Evolutionary conservation across 805 yeast genomes (phyloP), one percentile per base, ranked within the genome.

Genomic region (Zygoascus ofunaensis): DNA sequence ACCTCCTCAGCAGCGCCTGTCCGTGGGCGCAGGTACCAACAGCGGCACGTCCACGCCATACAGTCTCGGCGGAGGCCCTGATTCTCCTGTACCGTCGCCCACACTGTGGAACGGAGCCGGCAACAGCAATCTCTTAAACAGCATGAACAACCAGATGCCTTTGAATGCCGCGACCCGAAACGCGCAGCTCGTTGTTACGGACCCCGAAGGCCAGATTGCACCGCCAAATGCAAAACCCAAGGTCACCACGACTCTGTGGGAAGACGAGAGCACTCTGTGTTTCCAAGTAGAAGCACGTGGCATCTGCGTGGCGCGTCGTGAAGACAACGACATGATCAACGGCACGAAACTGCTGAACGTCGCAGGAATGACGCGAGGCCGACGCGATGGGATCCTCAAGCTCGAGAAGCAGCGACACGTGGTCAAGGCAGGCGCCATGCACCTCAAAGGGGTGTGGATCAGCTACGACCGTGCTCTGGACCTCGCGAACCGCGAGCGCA

Each of bases 381-480:
- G 92, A 54, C 72, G 94, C 55, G 94, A 84, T 63, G 92, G 94
- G 19, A 79, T 84, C 49, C 69, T 84, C 51, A 84, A 84, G 66
- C 77, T 81, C 48, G 92, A 83, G 59, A 80, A 81, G 56, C 73
- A 77, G 38, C 69, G 92, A 36, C 86, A 82, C 58, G 92, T 83
- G 20, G 89, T 83, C 36, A 83, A 84, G 63, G 82, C 84, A 48
- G 94, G 94, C 3, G 79, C 87, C n/a, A 83, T 84, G 89, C 87
- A 84, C 61, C 68, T 83, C 55, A 84, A 84, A 65, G 94, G 94
- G 33, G 92, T 83, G 40, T 83, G 94, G 94, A 82, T 83, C 49
- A 92, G 92, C 2, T 82, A 83, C 58, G 89, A 82, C 53, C 69
- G 92, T 39, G 94, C 92, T 2, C 68, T 79, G 34, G 82, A 84